Conservation (phyloP, 495 filamentous ascomycete species). For the Aspergillus carlsbadensis region DNA sequence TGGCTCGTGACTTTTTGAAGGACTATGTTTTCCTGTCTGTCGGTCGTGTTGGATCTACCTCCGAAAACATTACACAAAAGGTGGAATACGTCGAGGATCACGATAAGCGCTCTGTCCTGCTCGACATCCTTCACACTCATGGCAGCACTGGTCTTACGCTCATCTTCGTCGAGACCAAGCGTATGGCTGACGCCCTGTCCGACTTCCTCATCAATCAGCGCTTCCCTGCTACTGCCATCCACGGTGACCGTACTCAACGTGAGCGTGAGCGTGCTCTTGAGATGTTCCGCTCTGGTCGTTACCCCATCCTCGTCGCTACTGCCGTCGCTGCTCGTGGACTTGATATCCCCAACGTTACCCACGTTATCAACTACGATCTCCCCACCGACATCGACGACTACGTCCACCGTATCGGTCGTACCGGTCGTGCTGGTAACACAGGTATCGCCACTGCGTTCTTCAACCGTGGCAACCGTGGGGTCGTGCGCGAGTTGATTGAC, state of each 20-base stretch:
- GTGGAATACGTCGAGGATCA: constrained; percentile 95
- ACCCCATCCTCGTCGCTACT: constrained; percentile 94
- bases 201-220: constrained; percentile 98
- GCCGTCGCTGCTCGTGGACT: constrained; percentile 94
- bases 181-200: constrained; percentile 96
- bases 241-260: constrained; percentile 96
- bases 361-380: constrained; percentile 98
- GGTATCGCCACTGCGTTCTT: constrained; percentile 98
- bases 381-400: constrained; percentile 99
- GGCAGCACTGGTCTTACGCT: constrained; percentile 81
- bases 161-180: constrained; percentile 99
- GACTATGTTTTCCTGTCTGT: constrained; percentile 99
- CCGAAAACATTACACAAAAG: constrained; percentile 99
- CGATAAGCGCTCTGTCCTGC: constrained; percentile 95
- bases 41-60: constrained; percentile 98
- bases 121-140: constrained; percentile 96
- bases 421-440: constrained; percentile 97
- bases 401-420: constrained; percentile 99
- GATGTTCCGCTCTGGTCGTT: constrained; percentile 92
- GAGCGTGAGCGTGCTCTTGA: constrained; percentile 98
- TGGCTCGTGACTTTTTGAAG: constrained; percentile 95
- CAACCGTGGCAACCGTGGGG: constrained; percentile 98
- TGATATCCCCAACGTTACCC: constrained; percentile 97
- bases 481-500: constrained; percentile 92
- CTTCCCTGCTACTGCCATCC: constrained; percentile 98